These are phyloP conservation scores for Triglochin maritima DNA, from an alignment of 106 monocot species.

Conservation along the genomic window DNA sequence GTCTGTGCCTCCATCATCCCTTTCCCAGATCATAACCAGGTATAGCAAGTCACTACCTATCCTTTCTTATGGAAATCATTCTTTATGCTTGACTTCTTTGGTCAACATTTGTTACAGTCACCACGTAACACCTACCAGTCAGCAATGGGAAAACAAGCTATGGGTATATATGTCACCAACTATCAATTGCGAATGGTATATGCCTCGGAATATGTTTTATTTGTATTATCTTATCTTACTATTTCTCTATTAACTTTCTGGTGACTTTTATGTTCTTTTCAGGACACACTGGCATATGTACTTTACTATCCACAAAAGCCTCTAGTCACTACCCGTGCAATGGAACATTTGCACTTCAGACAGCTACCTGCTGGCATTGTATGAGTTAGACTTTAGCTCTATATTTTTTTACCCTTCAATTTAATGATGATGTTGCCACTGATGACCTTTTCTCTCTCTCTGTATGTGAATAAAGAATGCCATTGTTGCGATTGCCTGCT, in stretches of 20 bases:
- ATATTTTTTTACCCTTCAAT: background rate
- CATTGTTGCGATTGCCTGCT: constrained; percentile 98
- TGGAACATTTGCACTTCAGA: constrained; percentile 98
- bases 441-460: background rate
- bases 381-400: constrained; percentile 12
- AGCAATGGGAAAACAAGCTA: constrained; percentile 99
- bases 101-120: constrained; percentile 30
- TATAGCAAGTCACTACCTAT: background rate
- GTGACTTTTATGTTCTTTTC: constrained; percentile 3
- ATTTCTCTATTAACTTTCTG: background rate
- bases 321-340: constrained; percentile 97
- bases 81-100: background rate
- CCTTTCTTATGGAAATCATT: background rate
- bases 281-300: constrained; percentile 99
- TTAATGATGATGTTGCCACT: background rate
- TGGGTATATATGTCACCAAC: constrained; percentile 99
- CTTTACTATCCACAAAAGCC: constrained; percentile 99
- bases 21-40: constrained; percentile 99
- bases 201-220: background rate
- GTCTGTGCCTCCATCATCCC: constrained; percentile 99
- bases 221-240: background rate
- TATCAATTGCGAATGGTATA: constrained; percentile 91
- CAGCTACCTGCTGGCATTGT: constrained; percentile 99
- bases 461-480: constrained; percentile 53
- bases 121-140: constrained; percentile 99